A percentile compares a stretch with the other conserved stretches of the same genome.
Evolutionary conservation across 1,139 yeast species (phyloP).

Genomic region (Candida mesenterica): DNA sequence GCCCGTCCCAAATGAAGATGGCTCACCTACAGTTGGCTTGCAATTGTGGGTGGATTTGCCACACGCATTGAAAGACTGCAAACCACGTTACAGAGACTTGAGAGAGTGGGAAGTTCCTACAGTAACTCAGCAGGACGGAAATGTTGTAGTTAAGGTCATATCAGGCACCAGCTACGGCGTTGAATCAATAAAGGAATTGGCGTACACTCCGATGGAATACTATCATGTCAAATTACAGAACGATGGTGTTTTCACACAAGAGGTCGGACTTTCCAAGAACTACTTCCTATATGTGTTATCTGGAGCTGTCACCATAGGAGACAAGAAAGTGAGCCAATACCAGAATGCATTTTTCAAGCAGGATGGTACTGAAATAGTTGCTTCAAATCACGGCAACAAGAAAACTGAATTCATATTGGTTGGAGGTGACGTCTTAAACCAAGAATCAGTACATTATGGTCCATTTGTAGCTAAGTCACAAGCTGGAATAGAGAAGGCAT

Average conservation of each 20-base stretch:
- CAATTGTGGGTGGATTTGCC: conserved; percentile 94
- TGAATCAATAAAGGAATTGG: conserved; percentile 75
- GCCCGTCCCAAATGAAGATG: conserved; percentile 66
- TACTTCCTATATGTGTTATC: conserved; percentile 67
- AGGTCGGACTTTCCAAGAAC: conserved; percentile 62
- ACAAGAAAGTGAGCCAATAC: conserved; percentile 40
- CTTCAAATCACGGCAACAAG: conserved; percentile 36
- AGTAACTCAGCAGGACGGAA: conserved; percentile 61
- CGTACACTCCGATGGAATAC: conserved; percentile 80
- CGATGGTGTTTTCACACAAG: conserved; percentile 66
- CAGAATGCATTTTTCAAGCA: conserved; percentile 62
- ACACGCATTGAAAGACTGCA: conserved; percentile 58
- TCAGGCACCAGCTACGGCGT: conserved; percentile 78
- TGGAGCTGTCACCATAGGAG: conserved; percentile 53
- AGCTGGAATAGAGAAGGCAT: conserved; percentile 55
- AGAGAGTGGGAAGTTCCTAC: conserved; percentile 68
- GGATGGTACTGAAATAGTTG: conserved; percentile 54
- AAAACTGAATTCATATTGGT: conserved; percentile 63
- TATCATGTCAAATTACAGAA: conserved; percentile 66
- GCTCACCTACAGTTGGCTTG: conserved; percentile 62
- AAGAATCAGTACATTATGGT: conserved; percentile 82
- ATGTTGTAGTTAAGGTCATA: conserved; percentile 67
- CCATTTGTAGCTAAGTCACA: conserved; percentile 56
- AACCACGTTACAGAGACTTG: conserved; percentile 81
- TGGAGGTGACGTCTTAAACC: conserved; percentile 77